Conservation (phyloP, 164 flowering plant genomes). For the Macadamia integrifolia region DNA sequence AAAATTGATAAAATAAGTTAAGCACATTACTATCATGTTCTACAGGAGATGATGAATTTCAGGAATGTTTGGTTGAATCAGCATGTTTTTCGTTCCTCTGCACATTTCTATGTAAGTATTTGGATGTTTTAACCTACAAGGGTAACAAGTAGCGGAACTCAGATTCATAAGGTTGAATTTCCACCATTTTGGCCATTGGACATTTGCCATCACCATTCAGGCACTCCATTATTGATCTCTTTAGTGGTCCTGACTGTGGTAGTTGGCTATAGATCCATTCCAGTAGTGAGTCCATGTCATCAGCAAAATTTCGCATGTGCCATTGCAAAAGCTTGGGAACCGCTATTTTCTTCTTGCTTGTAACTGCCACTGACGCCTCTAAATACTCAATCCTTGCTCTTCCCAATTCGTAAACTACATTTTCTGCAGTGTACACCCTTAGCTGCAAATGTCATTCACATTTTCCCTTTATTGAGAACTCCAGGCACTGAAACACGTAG, state of each 20-base stretch:
- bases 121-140: constrained; percentile 6
- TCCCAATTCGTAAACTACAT: constrained; percentile 66
- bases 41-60: too few relatives aligned
- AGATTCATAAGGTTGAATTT: constrained; percentile 67
- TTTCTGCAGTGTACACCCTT: constrained; percentile 68
- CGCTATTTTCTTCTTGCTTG: constrained; percentile 67
- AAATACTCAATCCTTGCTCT: constrained; percentile 77
- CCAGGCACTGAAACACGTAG: background rate
- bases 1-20: too few relatives aligned
- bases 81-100: too few relatives aligned
- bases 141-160: constrained; percentile 77
- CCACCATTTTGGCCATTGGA: constrained; percentile 42
- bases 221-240: constrained; percentile 65
- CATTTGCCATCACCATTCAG: constrained; percentile 44
- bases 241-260: constrained; percentile 54
- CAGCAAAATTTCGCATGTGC: constrained; percentile 91
- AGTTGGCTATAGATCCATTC: constrained; percentile 96
- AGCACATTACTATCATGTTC: too few relatives aligned
- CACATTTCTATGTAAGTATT: too few relatives aligned
- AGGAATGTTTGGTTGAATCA: too few relatives aligned
- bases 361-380: constrained; percentile 76
- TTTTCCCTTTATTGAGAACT: background rate
- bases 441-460: constrained; percentile 39
- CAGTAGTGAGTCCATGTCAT: constrained; percentile 68
- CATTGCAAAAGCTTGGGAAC: constrained; percentile 87